Evolutionary conservation across 148 eudicot species (phyloP).

Genomic region (Beta vulgaris): DNA sequence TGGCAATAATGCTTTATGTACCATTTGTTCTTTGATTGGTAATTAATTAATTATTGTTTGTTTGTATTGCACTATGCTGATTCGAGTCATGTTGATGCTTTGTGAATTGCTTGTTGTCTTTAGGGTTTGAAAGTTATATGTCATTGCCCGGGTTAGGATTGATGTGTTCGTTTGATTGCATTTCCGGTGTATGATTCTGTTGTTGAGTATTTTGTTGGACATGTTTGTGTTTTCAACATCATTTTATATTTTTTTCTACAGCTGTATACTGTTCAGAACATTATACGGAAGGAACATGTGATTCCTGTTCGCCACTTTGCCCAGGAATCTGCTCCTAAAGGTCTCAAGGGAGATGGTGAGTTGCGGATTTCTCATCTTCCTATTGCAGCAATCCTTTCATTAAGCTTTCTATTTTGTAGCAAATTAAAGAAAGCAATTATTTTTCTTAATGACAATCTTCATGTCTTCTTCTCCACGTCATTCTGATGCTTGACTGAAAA

Average conservation of each 20-base stretch:
- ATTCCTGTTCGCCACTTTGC: constrained; percentile 63
- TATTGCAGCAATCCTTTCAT: neutral
- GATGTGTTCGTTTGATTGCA: neutral
- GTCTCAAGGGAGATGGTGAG: constrained; percentile 21
- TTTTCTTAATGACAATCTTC: neutral
- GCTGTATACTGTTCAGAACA: constrained; percentile 47
- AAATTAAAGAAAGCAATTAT: neutral
- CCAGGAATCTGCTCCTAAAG: constrained; percentile 47
- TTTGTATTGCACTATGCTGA: neutral
- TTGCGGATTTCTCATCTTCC: no score
- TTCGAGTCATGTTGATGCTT: neutral
- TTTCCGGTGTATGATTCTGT: neutral
- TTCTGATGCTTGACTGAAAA: constrained; percentile 35
- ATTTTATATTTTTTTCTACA: constrained; percentile 9
- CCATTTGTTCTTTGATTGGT: neutral
- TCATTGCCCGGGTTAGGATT: neutral
- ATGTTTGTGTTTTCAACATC: neutral
- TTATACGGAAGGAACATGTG: constrained; percentile 50
- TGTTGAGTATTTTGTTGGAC: neutral
- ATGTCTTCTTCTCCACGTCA: constrained; percentile 12
- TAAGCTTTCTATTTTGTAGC: neutral
- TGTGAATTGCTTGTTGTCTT: neutral
- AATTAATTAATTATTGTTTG: no score
- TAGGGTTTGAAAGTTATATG: neutral
- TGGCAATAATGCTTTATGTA: neutral